These are phyloP conservation scores for Trypanosoma mega DNA, from an alignment of 208 protist genomes.

Conservation along the genomic window DNA sequence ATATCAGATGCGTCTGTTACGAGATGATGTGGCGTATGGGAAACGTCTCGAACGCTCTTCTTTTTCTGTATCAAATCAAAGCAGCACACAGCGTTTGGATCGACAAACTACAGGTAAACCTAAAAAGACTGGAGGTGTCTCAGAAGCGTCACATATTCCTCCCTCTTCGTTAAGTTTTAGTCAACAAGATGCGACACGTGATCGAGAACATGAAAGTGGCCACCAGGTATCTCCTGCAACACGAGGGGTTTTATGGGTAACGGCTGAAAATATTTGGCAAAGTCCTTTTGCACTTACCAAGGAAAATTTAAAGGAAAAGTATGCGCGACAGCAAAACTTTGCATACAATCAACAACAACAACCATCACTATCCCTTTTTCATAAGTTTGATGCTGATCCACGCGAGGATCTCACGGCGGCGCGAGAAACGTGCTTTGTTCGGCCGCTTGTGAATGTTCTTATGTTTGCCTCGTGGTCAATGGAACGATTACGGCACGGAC, in stretches of 20 bases:
- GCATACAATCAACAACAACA: too few species aligned
- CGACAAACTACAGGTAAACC: too few species aligned
- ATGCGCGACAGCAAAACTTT: too few species aligned
- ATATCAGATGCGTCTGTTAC: conserved; percentile 25
- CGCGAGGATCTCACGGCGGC: too few species aligned
- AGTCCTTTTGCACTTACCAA: background rate
- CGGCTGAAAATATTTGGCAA: conserved; percentile 30
- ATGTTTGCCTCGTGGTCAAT: conserved; percentile 30
- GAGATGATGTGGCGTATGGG: background rate
- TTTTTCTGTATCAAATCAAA: too few species aligned
- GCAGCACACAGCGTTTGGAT: too few species aligned
- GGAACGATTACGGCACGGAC: conserved; percentile 6
- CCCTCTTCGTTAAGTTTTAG: conserved; percentile 4
- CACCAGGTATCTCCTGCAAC: background rate
- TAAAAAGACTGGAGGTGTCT: too few species aligned
- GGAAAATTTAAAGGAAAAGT: conserved; percentile 8
- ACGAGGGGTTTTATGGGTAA: conserved; percentile 14
- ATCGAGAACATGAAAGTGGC: background rate
- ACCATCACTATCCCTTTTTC: too few species aligned
- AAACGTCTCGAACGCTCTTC: too few species aligned
- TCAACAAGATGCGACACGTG: background rate
- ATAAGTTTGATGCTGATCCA: too few species aligned
- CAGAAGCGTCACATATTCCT: too few species aligned
- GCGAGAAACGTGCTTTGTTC: conserved; percentile 16
- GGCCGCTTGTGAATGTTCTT: conserved; percentile 26